These are phyloP conservation scores for Scleroderma citrinum DNA, from an alignment of 768 basidiomycete genomes.

Conservation along the genomic window DNA sequence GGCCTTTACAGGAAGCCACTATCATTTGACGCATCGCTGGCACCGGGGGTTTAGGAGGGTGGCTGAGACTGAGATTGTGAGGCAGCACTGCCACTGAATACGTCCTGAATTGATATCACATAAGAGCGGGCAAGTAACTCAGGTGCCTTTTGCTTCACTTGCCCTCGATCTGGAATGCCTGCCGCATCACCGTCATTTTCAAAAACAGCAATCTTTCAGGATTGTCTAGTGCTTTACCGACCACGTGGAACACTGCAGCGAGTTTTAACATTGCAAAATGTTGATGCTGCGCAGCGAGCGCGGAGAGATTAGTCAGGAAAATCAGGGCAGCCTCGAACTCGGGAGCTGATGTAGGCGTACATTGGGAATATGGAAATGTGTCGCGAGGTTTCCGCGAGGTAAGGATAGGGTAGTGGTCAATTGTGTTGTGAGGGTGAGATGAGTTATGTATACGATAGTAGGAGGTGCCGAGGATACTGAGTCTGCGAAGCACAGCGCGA, in stretches of 20 bases:
- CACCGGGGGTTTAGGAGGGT: neutral
- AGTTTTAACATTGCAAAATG: constrained; percentile 46
- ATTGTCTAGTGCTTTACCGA: constrained; percentile 40
- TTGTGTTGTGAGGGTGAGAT: no score
- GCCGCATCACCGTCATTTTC: constrained; percentile 8
- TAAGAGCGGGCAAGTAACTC: constrained; percentile 26
- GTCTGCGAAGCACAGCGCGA: no score
- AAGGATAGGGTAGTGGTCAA: no score
- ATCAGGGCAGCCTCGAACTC: constrained; percentile 28
- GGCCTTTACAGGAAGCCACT: neutral
- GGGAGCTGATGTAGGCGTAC: constrained; percentile 7
- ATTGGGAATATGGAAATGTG: no score
- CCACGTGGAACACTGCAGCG: constrained; percentile 43
- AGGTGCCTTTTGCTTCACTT: constrained; percentile 7
- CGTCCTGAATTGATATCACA: constrained; percentile 24
- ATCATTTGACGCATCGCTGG: neutral
- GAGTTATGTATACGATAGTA: no score
- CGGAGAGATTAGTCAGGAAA: constrained; percentile 30
- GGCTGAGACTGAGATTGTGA: constrained; percentile 20
- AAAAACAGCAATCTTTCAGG: constrained; percentile 45
- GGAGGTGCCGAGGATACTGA: no score
- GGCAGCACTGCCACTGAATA: constrained; percentile 16
- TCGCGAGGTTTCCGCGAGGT: no score
- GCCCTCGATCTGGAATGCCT: neutral
- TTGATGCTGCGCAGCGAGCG: no score